phyloP scores from a whole-genome alignment of 1,139 yeast genomes.

The Meyerozyma guilliermondii region DNA sequence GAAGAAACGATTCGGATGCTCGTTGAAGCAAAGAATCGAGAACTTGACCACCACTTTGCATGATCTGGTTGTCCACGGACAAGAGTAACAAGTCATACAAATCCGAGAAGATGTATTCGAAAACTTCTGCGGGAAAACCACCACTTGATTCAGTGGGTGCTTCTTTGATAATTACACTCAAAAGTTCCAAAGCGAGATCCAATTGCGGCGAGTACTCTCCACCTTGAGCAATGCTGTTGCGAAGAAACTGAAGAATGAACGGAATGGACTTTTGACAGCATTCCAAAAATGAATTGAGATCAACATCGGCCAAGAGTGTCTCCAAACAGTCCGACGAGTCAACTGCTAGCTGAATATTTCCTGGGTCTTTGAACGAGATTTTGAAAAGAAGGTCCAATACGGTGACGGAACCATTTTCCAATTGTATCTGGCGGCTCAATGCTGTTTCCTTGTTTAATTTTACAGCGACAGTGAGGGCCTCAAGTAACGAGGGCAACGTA shows the following conservation, averaged over 20 bases:
- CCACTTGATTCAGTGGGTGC: constrained; percentile 29
- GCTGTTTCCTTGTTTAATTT: constrained; percentile 37
- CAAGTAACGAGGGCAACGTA: constrained; percentile 71
- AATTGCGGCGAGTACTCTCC: constrained; percentile 54
- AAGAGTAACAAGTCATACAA: constrained; percentile 46
- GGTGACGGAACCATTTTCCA: constrained; percentile 10
- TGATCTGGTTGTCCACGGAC: constrained; percentile 71
- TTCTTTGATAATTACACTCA: constrained; percentile 51
- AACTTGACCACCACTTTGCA: constrained; percentile 76
- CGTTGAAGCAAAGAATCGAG: constrained; percentile 58
- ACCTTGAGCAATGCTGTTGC: constrained; percentile 11
- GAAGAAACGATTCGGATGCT: constrained; percentile 40
- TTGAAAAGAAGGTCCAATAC: constrained; percentile 53
- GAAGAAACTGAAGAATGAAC: constrained; percentile 35
- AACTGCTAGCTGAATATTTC: constrained; percentile 64
- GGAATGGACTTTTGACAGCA: constrained; percentile 54
- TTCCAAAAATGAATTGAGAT: constrained; percentile 37
- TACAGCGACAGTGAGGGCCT: constrained; percentile 56
- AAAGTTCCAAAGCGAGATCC: constrained; percentile 61
- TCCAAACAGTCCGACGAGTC: constrained; percentile 61
- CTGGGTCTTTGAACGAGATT: constrained; percentile 68
- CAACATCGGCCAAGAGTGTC: constrained; percentile 47
- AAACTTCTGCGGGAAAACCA: constrained; percentile 44
- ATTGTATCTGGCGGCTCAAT: constrained; percentile 17
- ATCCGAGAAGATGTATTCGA: constrained; percentile 46